Conservation (phyloP, 176 grass and related monocot species). For the Bonia amplexicaulis region DNA sequence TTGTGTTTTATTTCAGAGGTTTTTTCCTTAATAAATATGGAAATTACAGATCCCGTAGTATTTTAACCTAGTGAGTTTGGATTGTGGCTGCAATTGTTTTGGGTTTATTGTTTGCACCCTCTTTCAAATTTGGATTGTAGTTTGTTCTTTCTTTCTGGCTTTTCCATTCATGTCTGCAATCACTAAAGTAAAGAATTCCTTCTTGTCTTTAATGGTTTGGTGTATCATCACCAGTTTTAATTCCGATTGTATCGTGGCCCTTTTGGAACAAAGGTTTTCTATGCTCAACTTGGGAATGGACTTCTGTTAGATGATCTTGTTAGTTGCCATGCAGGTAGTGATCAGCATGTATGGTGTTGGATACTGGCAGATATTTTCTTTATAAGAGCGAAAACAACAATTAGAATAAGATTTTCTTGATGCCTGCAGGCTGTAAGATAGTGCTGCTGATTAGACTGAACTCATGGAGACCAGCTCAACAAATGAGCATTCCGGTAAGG, state of each 20-base stretch:
- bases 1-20: not conserved
- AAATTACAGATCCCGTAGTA: not conserved
- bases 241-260: not conserved
- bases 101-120: not conserved
- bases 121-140: not conserved
- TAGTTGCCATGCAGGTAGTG: not conserved
- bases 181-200: not conserved
- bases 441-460: not conserved
- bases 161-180: not conserved
- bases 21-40: not conserved
- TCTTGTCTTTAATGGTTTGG: not conserved
- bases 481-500: conserved; percentile 43
- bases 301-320: not conserved
- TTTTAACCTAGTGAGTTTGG: not conserved
- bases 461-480: conserved; percentile 51
- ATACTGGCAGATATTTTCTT: not conserved
- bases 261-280: not conserved
- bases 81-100: not conserved
- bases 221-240: not conserved
- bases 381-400: not conserved
- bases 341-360: not conserved
- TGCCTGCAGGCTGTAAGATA: conserved; percentile 14
- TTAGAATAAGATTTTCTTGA: conserved; percentile 13
- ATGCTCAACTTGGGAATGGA: not conserved
- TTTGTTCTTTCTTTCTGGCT: not conserved